Percentiles rank a stretch among this genome's conserved stretches.
These are phyloP conservation scores for Globisporangium cylindrosporum DNA, from an alignment of 352 stramenopile species.

Conservation along the genomic window DNA sequence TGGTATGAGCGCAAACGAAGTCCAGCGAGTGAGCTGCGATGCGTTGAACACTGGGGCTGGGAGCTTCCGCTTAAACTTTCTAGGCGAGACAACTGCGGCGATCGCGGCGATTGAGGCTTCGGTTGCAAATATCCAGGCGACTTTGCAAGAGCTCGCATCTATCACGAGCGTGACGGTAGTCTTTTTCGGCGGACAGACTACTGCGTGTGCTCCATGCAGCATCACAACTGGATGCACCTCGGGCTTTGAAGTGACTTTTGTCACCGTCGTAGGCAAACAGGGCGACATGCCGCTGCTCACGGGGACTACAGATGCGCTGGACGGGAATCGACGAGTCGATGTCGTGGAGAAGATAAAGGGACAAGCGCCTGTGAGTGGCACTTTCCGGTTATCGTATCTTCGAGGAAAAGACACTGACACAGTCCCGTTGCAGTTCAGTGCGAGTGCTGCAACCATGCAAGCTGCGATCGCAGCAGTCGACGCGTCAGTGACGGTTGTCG, in stretches of 20 bases:
- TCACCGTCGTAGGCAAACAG: slow-evolving; percentile 60
- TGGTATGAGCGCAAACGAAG: slow-evolving; percentile 56
- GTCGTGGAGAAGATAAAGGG: slow-evolving; percentile 74
- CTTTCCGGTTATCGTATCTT: slow-evolving; percentile 88
- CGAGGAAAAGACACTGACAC: slow-evolving; percentile 78
- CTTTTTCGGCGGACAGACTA: slow-evolving; percentile 52
- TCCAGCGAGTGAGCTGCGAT: slow-evolving; percentile 92
- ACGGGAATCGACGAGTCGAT: slow-evolving; percentile 89
- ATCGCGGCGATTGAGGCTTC: slow-evolving; percentile 83
- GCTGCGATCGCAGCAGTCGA: slow-evolving; percentile 78
- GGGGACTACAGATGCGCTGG: slow-evolving; percentile 81
- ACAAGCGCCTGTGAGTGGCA: slow-evolving; percentile 86
- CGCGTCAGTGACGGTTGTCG: slow-evolving; percentile 63
- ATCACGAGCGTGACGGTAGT: slow-evolving; percentile 85
- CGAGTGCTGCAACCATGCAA: slow-evolving; percentile 47
- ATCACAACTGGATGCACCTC: slow-evolving; percentile 40
- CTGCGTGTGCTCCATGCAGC: slow-evolving; percentile 73
- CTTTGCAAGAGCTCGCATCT: slow-evolving; percentile 86
- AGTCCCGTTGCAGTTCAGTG: slow-evolving; percentile 56
- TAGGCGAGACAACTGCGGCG: slow-evolving; percentile 85
- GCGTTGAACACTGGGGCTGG: slow-evolving; percentile 64
- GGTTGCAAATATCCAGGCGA: slow-evolving; percentile 69
- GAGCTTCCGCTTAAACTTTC: slow-evolving; percentile 83
- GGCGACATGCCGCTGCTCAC: slow-evolving; percentile 90
- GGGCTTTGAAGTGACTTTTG: slow-evolving; percentile 90